These are phyloP conservation scores for Saccharomycopsis sp. DNA, from an alignment of 805 yeast species.

Conservation along the genomic window DNA sequence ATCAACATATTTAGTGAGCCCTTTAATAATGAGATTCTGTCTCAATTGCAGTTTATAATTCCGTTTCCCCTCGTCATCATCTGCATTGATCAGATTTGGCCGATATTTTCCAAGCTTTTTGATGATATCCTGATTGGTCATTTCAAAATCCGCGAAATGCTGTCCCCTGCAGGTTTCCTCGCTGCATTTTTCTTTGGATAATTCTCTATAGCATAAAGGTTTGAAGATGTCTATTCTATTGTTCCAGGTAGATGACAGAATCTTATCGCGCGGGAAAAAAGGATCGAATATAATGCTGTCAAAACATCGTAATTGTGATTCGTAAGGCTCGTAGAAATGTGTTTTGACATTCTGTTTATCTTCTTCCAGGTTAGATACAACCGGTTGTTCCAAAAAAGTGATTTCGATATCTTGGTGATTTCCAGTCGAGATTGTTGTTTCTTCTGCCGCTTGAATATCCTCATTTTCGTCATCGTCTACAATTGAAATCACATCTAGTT, in stretches of 20 bases:
- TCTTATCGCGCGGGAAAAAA: constrained; percentile 15
- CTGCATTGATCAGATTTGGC: constrained; percentile 1
- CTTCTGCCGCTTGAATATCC: not conserved
- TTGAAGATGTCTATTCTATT: constrained; percentile 12
- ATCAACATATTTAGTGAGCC: not conserved
- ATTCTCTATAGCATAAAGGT: constrained; percentile 14
- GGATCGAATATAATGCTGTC: constrained; percentile 25
- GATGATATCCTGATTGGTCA: constrained; percentile 6
- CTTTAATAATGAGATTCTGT: not conserved
- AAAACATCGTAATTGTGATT: constrained; percentile 23
- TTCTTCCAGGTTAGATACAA: not conserved
- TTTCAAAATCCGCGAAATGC: constrained; percentile 21
- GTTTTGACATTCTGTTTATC: not conserved
- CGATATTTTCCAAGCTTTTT: constrained; percentile 24
- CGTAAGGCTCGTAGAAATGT: constrained; percentile 17
- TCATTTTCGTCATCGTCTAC: not conserved
- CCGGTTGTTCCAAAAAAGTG: too few relatives aligned
- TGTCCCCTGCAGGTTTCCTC: constrained; percentile 17
- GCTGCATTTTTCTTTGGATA: constrained; percentile 19
- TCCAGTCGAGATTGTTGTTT: not conserved
- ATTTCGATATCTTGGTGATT: not conserved
- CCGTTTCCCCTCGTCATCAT: not conserved
- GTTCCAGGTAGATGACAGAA: constrained; percentile 23
- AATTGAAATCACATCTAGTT: not conserved
- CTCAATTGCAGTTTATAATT: constrained; percentile 6